phyloP scores from a whole-genome alignment of 176 grass and related monocot species.

The Raddia distichophylla region DNA sequence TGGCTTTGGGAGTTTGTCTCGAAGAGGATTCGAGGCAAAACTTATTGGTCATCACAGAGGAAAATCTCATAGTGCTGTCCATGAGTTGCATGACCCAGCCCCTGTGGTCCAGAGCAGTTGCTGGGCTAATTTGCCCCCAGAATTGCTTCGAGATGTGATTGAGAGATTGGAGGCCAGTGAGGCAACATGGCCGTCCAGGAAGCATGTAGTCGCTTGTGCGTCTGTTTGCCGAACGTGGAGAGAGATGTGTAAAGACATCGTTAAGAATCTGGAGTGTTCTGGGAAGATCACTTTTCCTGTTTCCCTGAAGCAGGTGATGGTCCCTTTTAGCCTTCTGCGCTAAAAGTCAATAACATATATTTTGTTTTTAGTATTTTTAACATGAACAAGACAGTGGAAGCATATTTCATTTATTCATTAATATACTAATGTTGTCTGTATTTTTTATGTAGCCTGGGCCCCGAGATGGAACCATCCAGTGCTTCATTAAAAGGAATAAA shows the following conservation, averaged over 20 bases:
- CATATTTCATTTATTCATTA: conserved; percentile 21
- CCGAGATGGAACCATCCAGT: conserved; percentile 79
- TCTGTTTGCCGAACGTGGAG: conserved; percentile 76
- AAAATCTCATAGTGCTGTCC: conserved; percentile 69
- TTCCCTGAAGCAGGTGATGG: conserved; percentile 77
- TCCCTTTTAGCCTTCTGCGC: conserved; percentile 5
- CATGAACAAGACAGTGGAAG: not conserved
- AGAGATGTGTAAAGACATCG: conserved; percentile 73
- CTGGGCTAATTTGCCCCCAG: conserved; percentile 72
- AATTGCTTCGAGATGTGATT: conserved; percentile 72
- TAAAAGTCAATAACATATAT: not conserved
- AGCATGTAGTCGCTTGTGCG: conserved; percentile 62
- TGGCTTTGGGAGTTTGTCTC: conserved; percentile 68
- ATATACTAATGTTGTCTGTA: conserved; percentile 27
- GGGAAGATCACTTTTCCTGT: conserved; percentile 78
- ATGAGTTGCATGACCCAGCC: conserved; percentile 63
- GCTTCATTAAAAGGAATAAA: conserved; percentile 93
- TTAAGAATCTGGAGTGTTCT: conserved; percentile 66
- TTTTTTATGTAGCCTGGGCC: conserved; percentile 66
- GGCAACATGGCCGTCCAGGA: conserved; percentile 62
- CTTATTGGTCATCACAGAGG: conserved; percentile 56
- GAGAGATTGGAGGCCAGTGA: conserved; percentile 76
- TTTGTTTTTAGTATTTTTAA: not conserved
- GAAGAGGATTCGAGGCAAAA: conserved; percentile 61
- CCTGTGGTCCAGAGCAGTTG: conserved; percentile 58